Base-by-base conservation (phyloP, 2,329 filamentous ascomycete genomes). In the Phoma sp. region DNA sequence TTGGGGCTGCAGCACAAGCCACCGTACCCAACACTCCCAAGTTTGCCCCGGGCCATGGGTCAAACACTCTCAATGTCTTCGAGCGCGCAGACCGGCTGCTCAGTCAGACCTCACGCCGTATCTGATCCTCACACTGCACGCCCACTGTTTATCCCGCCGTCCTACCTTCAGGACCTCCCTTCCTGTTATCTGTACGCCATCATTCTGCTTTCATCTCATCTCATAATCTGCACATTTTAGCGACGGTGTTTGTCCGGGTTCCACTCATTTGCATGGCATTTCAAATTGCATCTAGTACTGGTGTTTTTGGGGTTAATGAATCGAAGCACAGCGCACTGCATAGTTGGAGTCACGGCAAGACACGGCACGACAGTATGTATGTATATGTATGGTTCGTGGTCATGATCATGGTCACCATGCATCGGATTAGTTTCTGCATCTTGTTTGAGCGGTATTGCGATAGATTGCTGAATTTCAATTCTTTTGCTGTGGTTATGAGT, bases 1-100 rank as follows among this genome's bases (percentile, higher is more conserved):
- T 97, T 5, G 93, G 93, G 0, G 92, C 93, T 5, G 93, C 93
- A 17, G 91, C 92, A 48, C 92, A 96, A 75, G 92, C 93, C 1
- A 97, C 92, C 0, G 88, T 96, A 10, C 90, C 91, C 4, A 90
- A 91, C 43, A 74, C 70, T 12, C 72, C 70, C 20, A 68, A 67
- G 29, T 62, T 67, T 23, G 58, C 59, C 23, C 58, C 62, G 3
- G 26, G 53, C 17, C 64, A 64, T 11, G 57, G 59, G 5, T 65
- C 65, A 10, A 67, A 61, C 30, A 67, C 65, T 2, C 68, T 72
- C 36, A 72, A 72, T 23, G 69, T 74, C 20, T 74, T 74, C 38
- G 72, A 74, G 54, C 64, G 71, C 32, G 71, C 71, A 18, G 72
- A 75, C 47, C 61, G 70, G 15, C 54, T 73, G 28, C 57, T 74